Evolutionary conservation across 2,329 filamentous ascomycete species (phyloP), one percentile per base, ranked within the genome.

Genomic region (Fusarium sp.): DNA sequence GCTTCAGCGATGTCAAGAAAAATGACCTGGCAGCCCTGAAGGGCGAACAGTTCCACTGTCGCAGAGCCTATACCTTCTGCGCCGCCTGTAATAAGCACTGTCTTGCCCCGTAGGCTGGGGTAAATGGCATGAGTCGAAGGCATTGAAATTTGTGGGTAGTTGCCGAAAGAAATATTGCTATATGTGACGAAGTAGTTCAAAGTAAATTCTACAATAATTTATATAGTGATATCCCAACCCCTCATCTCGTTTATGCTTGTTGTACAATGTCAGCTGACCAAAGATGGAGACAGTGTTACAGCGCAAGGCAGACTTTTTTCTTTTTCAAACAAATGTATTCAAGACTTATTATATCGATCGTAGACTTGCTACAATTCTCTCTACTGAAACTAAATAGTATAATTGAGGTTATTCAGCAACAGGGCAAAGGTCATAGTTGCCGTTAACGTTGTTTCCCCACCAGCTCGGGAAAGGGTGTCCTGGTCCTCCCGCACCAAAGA

Each of bases 391-490:
- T 23, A 23, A 5, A 23, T 23, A 23, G 23, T 23, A 23, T 23
- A 23, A 8, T 5, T 9, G 10, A 28, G n/a, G 10, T 13, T 76
- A 80, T 49, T 80, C 79, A 0, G 71, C 2, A 4, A 70, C 50
- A 0, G 84, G 84, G 66, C 84, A 86, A 38, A 79, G 75, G 68
- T 86, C 84, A 46, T 83, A 84, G 68, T 83, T 79, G 2, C 83
- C 84, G 26, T 82, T 72, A 0, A 66, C 75, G 31, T 85, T 85
- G 52, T 87, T 87, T 0, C 85, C 85, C 84, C 84, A 87, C 85
- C 85, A 87, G 3, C 70, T 74, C 1, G 85, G 84, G 69, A 87
- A 86, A 0, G 82, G 79, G 11, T 77, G 72, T 0, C 81, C 73
- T 2, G 67, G 60, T 0, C 83, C 83, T 31, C 83, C 83, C 4